These are phyloP conservation scores for Xylariaceae sp. DNA, from an alignment of 2,329 filamentous ascomycete species.

Conservation along the genomic window DNA sequence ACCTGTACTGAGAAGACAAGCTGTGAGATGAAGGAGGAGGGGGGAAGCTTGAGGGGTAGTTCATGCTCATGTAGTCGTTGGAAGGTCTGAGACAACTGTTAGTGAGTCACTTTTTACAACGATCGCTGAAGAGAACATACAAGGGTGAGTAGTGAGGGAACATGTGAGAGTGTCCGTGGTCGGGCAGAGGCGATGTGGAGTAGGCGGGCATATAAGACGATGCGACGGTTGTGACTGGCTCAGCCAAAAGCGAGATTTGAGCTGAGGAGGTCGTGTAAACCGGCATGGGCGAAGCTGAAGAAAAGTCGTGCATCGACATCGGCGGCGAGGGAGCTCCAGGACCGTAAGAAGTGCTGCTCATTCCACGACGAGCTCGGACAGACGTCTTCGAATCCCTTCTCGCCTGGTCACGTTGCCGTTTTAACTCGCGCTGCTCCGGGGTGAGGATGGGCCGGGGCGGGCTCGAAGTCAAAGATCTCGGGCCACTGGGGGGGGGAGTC, in stretches of 20 bases:
- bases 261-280: constrained; percentile 49
- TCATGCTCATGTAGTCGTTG: constrained; percentile 42
- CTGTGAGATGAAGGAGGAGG: constrained; percentile 28
- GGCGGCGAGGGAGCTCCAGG: constrained; percentile 37
- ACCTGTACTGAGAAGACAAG: constrained; percentile 39
- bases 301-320: constrained; percentile 40
- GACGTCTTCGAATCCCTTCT: constrained; percentile 54
- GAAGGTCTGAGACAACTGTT: constrained; percentile 22
- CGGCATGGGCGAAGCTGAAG: constrained; percentile 40
- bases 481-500: constrained; percentile 45
- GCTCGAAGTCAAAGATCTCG: constrained; percentile 53
- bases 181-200: constrained; percentile 41
- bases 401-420: constrained; percentile 55
- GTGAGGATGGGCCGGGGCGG: constrained; percentile 51
- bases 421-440: constrained; percentile 56
- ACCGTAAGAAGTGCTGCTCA: constrained; percentile 40
- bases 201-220: constrained; percentile 47
- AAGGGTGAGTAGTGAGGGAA: constrained; percentile 30
- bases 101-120: constrained; percentile 17
- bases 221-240: constrained; percentile 42
- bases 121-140: constrained; percentile 17
- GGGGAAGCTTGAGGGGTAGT: constrained; percentile 38
- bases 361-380: constrained; percentile 46
- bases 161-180: constrained; percentile 33
- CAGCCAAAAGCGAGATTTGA: constrained; percentile 47